A percentile compares a stretch with the other conserved stretches of the same genome.
Evolutionary conservation across 192 early-diverging fungal species (phyloP).

Genomic region (Coemansia sp.): DNA sequence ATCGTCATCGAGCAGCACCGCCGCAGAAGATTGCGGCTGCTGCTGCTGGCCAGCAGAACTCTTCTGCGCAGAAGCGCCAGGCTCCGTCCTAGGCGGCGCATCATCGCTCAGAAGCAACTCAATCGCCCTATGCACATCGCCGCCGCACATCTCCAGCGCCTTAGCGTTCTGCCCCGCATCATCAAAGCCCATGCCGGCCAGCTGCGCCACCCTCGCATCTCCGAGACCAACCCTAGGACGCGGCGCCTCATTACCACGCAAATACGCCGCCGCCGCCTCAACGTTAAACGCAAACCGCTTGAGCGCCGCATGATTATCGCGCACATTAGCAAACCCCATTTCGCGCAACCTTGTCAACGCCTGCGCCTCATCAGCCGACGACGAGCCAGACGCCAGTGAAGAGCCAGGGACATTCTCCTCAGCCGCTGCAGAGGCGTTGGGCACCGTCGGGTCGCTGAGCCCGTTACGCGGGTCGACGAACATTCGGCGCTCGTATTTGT

Average conservation of each 20-base stretch:
- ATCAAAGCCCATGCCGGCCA: conserved; percentile 73
- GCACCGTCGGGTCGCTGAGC: conserved; percentile 30
- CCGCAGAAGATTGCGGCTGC: conserved; percentile 2
- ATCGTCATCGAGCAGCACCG: conserved; percentile 24
- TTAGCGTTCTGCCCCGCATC: conserved; percentile 63
- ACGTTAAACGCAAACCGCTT: conserved; percentile 69
- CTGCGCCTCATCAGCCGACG: conserved; percentile 22
- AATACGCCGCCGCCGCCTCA: conserved; percentile 67
- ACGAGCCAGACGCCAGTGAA: conserved; percentile 13
- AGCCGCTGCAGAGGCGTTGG: neutral
- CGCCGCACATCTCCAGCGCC: conserved; percentile 67
- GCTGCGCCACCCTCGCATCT: conserved; percentile 60
- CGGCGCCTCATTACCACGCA: conserved; percentile 54
- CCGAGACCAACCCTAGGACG: conserved; percentile 15
- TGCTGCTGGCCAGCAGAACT: neutral
- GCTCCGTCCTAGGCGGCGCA: conserved; percentile 29
- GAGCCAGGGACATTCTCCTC: neutral
- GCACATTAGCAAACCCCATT: conserved; percentile 85
- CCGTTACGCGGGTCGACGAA: conserved; percentile 56
- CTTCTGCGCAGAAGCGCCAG: conserved; percentile 2
- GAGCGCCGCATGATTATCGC: conserved; percentile 65
- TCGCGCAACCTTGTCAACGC: conserved; percentile 55
- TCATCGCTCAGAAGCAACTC: conserved; percentile 52
- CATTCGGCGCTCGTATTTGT: conserved; percentile 83
- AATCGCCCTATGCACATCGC: conserved; percentile 73